Base-by-base conservation (phyloP, 1,284 basidiomycete genomes). In the Xerocomus minutiporus region DNA sequence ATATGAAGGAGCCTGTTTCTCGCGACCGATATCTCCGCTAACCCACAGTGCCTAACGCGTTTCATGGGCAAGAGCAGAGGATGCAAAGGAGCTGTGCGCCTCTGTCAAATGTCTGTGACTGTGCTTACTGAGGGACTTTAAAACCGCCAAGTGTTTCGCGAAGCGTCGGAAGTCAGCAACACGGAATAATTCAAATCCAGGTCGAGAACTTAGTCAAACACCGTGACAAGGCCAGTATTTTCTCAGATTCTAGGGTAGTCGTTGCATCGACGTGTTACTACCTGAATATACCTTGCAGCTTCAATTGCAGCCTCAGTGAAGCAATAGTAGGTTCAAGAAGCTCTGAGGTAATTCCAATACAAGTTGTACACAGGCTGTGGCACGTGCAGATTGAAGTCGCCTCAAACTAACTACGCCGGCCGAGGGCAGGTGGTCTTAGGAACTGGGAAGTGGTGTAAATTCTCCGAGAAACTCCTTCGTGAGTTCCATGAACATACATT, bases 401-500 rank as follows among this genome's bases (percentile, higher is more conserved):
- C 38, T 23, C 38, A 39, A 23, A 38, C 17, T 9, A 38, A 39
- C 23, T 26, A 40, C 23, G 36, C 36, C 36, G 9, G n/a, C n/a
- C 8, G 36, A 17, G 20, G 8, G 20, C 13, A 13, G 4, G 31
- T 31, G 31, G 11, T 31, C 12, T 23, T 25, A 3, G 20, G 20
- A 9, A 40, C 39, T 13, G 39, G 12, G 25, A 40, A 26, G 35
- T 8, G 31, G 32, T 48, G 42, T 50, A 54, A 52, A 57, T 52
- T 64, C 48, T 50, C 34, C 50, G 50, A 53, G 52, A 51, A 49
- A 54, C 53, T 45, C 51, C 23, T 49, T 51, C 39, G 45, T 26
- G 32, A 52, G 44, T 15, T 41, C 23, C 51, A 57, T 41, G 54
- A 52, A 57, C 52, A 55, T 71, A 70, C 54, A 71, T 67, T 67